Conservation (phyloP, 257 asterid genomes). For the Capsicum rhomboideum region DNA sequence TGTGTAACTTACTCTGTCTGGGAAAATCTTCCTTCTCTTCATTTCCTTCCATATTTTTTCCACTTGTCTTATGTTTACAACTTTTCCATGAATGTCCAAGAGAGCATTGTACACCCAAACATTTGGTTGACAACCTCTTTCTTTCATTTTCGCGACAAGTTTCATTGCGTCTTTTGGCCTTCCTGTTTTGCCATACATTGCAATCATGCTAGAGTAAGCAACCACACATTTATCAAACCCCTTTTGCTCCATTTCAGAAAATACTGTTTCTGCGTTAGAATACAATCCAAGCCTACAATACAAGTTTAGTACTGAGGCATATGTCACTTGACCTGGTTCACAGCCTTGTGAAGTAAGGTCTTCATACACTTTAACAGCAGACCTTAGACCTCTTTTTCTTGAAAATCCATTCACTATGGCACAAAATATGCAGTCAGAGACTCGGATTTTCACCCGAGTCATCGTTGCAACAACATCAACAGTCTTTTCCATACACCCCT, state of each 20-base stretch:
- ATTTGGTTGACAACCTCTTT: slow-evolving; percentile 66
- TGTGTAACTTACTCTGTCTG: slow-evolving; percentile 77
- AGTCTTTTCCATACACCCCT: slow-evolving; percentile 56
- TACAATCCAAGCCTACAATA: slow-evolving; percentile 54
- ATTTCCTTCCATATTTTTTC: slow-evolving; percentile 88
- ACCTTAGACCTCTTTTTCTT: slow-evolving; percentile 39
- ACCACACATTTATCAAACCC: slow-evolving; percentile 73
- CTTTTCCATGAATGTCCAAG: slow-evolving; percentile 64
- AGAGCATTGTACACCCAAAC: slow-evolving; percentile 90
- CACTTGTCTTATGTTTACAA: slow-evolving; percentile 35
- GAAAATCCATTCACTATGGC: slow-evolving; percentile 75
- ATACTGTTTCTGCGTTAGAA: slow-evolving; percentile 49
- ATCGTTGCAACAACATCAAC: slow-evolving; percentile 39
- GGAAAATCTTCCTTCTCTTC: slow-evolving; percentile 49
- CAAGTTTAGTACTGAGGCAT: slow-evolving; percentile 51
- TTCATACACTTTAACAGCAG: slow-evolving; percentile 49
- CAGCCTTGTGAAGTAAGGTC: slow-evolving; percentile 38
- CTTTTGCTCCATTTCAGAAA: slow-evolving; percentile 51
- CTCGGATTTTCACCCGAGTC: slow-evolving; percentile 51
- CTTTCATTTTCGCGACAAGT: slow-evolving; percentile 82
- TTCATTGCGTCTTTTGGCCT: slow-evolving; percentile 51
- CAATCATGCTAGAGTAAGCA: slow-evolving; percentile 77
- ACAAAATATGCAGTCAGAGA: slow-evolving; percentile 82
- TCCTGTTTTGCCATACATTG: slow-evolving; percentile 69
- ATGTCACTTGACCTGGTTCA: slow-evolving; percentile 94